Evolutionary conservation across 2,329 filamentous ascomycete species (phyloP), one percentile per base, ranked within the genome.

Genomic region (Didymella keratinophila): DNA sequence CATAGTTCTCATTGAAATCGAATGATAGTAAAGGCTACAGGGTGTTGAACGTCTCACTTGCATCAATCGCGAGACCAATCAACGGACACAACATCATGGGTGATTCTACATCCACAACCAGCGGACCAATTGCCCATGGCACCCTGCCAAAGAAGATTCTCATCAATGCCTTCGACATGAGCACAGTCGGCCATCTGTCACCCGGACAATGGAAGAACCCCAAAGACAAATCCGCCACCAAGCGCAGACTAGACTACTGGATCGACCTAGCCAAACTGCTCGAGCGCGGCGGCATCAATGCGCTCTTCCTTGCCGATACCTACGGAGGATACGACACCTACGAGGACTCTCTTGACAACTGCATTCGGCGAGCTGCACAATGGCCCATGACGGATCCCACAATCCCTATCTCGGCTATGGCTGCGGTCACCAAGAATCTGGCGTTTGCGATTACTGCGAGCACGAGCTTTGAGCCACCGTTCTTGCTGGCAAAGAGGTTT

Each of bases 241-340:
- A 89, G 61, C 79, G 85, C 25, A 83, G 78, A 16, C 78, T 89
- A 1, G 78, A 83, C 11, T 89, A 89, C 67, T 89, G 86, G 86
- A 84, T 86, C 23, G 80, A 89, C 20, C 77, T 89, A 0, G 87
- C 87, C 9, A 85, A 87, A 59, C 70, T 89, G 0, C 78, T 89
- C 1, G 87, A 89, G 56, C 78, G 81, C 11, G 87, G 86, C 3
- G 83, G 83, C 7, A 86, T 89, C 74, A 89, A 87, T 58, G 85
- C 86, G 0, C 71, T 90, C 4, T 89, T 89, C 68, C 79, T 90
- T 4, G 87, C 87, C 0, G 87, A 90, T 65, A 88, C 86, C 0
- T 88, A 87, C 50, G 86, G 86, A n/a, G 32, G 32, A n/a, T 36
- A 36, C 16, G 32, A 36, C 32, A 36, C 32, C 16, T 36, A 36